phyloP scores from a whole-genome alignment of 192 early-diverging fungal species.

The Mortierella claussenii region DNA sequence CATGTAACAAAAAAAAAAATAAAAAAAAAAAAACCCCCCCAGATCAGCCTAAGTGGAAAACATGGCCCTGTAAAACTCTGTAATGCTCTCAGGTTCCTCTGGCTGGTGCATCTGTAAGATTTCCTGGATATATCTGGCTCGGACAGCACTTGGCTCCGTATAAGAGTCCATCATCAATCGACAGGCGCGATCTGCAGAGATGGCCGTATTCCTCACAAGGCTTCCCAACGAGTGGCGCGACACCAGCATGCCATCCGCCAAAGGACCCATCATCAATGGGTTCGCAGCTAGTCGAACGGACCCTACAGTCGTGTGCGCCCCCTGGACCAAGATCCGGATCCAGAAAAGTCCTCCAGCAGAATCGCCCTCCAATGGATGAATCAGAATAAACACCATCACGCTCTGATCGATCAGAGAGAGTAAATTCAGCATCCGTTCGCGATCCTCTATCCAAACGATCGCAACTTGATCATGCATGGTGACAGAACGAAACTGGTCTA shows the following conservation, averaged over 20 bases:
- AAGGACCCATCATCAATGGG: slow-evolving; percentile 74
- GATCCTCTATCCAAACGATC: slow-evolving; percentile 81
- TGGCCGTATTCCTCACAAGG: slow-evolving; percentile 77
- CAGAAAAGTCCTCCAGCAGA: slow-evolving; percentile 71
- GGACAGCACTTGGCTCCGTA: slow-evolving; percentile 30
- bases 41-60: slow-evolving; percentile 20
- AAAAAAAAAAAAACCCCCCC: neutral
- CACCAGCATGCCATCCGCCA: slow-evolving; percentile 79
- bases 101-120: slow-evolving; percentile 35
- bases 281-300: slow-evolving; percentile 56
- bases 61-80: slow-evolving; percentile 43
- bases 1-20: neutral
- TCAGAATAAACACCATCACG: slow-evolving; percentile 69
- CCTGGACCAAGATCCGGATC: slow-evolving; percentile 67
- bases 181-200: slow-evolving; percentile 70
- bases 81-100: slow-evolving; percentile 27
- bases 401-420: slow-evolving; percentile 53
- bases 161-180: slow-evolving; percentile 62
- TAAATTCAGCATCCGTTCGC: slow-evolving; percentile 52
- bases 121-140: slow-evolving; percentile 49
- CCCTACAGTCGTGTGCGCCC: slow-evolving; percentile 34
- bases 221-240: slow-evolving; percentile 72
- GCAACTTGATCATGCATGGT: slow-evolving; percentile 70
- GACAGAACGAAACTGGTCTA: slow-evolving; percentile 55
- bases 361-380: slow-evolving; percentile 71